phyloP scores from a whole-genome alignment of 2,329 filamentous ascomycete genomes.

The Gaeumannomyces tritici region DNA sequence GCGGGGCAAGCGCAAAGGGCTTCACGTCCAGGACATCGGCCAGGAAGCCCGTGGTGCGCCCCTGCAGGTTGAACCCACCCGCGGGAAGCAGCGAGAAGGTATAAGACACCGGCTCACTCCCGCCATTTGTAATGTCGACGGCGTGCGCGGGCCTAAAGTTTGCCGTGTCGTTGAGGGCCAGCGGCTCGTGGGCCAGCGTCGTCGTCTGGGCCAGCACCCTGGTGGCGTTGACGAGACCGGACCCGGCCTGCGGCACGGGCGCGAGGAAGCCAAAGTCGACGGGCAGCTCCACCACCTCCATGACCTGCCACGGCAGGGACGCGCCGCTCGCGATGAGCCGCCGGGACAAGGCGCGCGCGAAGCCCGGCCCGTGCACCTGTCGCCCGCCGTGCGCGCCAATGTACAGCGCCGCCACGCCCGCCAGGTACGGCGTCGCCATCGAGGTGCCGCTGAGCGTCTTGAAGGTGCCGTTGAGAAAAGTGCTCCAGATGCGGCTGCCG shows the following conservation, averaged over 20 bases:
- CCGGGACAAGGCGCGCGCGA: slow-evolving; percentile 15
- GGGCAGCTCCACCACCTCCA: slow-evolving; percentile 8
- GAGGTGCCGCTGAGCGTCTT: slow-evolving; percentile 35
- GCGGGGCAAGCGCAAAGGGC: slow-evolving; percentile 4
- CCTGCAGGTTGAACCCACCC: slow-evolving; percentile 23
- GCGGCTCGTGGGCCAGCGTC: slow-evolving; percentile 22
- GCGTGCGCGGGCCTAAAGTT: slow-evolving; percentile 20
- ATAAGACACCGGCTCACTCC: slow-evolving; percentile 23
- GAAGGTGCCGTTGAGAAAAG: slow-evolving; percentile 24
- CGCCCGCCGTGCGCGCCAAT: slow-evolving; percentile 21
- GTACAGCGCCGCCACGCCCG: slow-evolving; percentile 29
- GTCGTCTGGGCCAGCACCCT: slow-evolving; percentile 27
- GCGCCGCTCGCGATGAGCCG: slow-evolving; percentile 22
- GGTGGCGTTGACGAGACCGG: slow-evolving; percentile 23
- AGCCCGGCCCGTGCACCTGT: slow-evolving; percentile 16
- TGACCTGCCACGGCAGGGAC: slow-evolving; percentile 16
- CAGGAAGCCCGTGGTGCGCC: slow-evolving; percentile 4
- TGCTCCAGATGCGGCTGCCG: slow-evolving; percentile 33
- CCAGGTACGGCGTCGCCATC: slow-evolving; percentile 36
- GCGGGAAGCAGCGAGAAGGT: slow-evolving; percentile 17
- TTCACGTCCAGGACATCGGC: slow-evolving; percentile 5
- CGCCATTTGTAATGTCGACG: slow-evolving; percentile 24
- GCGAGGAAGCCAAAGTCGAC: slow-evolving; percentile 11
- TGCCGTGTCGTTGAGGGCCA: slow-evolving; percentile 32
- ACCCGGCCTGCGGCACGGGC: slow-evolving; percentile 7